Base-by-base conservation (phyloP, 345 rosid genomes). In the Gossypium turneri region DNA sequence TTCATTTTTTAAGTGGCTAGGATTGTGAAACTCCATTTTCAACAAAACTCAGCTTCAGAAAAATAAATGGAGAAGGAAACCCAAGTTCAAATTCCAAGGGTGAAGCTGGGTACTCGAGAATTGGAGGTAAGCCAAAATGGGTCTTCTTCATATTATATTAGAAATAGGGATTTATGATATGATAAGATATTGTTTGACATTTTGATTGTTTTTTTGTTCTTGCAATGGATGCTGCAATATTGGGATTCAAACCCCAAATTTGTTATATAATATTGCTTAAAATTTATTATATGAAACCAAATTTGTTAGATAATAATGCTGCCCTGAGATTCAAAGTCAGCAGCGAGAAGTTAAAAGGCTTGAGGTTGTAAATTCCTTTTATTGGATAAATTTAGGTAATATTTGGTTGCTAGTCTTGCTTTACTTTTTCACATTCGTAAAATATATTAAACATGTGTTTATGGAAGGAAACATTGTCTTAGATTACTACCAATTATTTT, bases 81-180 rank as follows among this genome's bases (percentile, higher is more conserved):
- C 25, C 69, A 64, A 64, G 25, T 64, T 64, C 69, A 64, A 13
- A 19, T 64, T 43, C 69, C 69, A 19, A n/a, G 27, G 12, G 69
- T 64, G 51, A 64, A 64, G 20, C 69, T 64, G 16, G 69, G 69
- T n/a, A 64, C 16, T 3, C 69, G 41, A 41, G 69, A 51, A 41
- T 41, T 64, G 48, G 69, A 41, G 69, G 69, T 64, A 41, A 60
- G 64, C 64, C 16, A 9, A 5, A n/a, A 60, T 24, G 9, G 62
- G 15, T 58, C 27, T 53, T n/a, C 22, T 53, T 53, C 2, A 51
- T 51, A 51, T 51, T 5, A 13, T 48, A 10, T 2, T 48, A 48
- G 12, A 15, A 48, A 48, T 50, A 11, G 12, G 52, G 53, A 50
- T 1, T 16, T 52, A 19, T 4, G 19, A 15, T 52, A 52, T 13